Evolutionary conservation across 2,329 filamentous ascomycete genomes (phyloP).

Genomic region (Arthrobotrys sphaeroides): DNA sequence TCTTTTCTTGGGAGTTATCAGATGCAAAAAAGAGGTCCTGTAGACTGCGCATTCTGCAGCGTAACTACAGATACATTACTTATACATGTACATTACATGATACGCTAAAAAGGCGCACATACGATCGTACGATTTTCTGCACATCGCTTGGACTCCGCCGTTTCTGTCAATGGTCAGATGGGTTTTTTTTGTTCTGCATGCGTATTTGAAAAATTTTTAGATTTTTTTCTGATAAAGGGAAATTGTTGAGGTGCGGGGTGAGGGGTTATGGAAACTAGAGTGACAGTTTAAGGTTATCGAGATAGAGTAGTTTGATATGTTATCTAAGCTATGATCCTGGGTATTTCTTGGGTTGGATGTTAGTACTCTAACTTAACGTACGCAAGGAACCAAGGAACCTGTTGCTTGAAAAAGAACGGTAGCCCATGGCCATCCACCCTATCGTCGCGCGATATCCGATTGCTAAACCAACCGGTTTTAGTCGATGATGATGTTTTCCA

Average conservation of each 20-base stretch:
- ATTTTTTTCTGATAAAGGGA: neutral
- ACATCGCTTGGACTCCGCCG: constrained; percentile 39
- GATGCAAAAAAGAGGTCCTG: constrained; percentile 2
- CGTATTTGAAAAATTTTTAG: neutral
- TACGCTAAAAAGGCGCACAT: no score
- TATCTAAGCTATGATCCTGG: neutral
- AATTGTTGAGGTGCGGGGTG: constrained; percentile 8
- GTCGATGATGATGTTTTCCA: neutral
- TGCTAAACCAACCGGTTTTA: neutral
- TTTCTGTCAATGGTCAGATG: constrained; percentile 48
- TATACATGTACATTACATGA: constrained; percentile 28
- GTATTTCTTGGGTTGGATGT: no score
- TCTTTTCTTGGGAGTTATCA: neutral
- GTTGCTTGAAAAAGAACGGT: neutral
- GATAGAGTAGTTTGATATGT: neutral
- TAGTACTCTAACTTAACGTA: neutral
- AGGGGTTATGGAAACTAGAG: neutral
- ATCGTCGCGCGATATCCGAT: constrained; percentile 41
- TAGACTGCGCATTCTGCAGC: constrained; percentile 20
- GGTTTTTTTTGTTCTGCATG: constrained; percentile 4
- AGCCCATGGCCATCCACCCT: no score
- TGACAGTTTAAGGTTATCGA: neutral
- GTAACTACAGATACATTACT: constrained; percentile 26
- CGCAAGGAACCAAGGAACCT: neutral
- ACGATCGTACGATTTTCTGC: no score